phyloP scores from a whole-genome alignment of 176 grass and related monocot species.

The Oryza longistaminata region DNA sequence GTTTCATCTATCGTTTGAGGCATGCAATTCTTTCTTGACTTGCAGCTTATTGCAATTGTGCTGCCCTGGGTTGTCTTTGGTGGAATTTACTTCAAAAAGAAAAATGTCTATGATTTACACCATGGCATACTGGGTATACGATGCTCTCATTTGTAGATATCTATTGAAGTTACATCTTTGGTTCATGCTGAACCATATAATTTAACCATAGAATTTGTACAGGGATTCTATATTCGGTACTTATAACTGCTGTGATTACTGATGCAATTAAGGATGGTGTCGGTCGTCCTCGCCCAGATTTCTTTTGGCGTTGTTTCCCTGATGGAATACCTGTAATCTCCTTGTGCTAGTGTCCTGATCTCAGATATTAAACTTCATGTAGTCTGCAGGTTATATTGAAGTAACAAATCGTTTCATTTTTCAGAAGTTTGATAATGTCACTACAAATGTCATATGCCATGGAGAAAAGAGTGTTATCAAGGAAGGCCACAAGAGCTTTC shows the following conservation, averaged over 20 bases:
- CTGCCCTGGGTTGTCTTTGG: conserved; percentile 45
- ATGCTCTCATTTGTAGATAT: conserved; percentile 8
- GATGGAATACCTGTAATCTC: conserved; percentile 56
- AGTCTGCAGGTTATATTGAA: not conserved
- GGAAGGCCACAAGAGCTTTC: conserved; percentile 75
- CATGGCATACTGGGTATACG: conserved; percentile 67
- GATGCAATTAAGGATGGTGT: conserved; percentile 82
- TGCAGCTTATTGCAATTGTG: conserved; percentile 56
- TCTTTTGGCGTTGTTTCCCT: conserved; percentile 85
- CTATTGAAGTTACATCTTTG: not conserved
- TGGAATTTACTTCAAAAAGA: conserved; percentile 68
- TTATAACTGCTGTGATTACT: conserved; percentile 69
- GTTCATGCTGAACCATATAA: conserved; percentile 13
- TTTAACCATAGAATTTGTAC: conserved; percentile 26
- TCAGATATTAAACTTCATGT: conserved; percentile 1
- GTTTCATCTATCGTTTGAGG: not conserved
- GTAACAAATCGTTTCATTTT: not conserved
- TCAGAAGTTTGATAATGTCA: conserved; percentile 59
- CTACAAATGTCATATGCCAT: conserved; percentile 58
- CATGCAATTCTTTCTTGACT: conserved; percentile 24
- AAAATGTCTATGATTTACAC: conserved; percentile 78
- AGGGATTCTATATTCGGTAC: conserved; percentile 67
- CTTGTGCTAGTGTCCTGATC: not conserved
- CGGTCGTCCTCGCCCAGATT: conserved; percentile 70
- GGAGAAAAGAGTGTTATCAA: conserved; percentile 58